Evolutionary conservation across 768 basidiomycete genomes (phyloP).

Genomic region (Pleurotus pulmonarius): DNA sequence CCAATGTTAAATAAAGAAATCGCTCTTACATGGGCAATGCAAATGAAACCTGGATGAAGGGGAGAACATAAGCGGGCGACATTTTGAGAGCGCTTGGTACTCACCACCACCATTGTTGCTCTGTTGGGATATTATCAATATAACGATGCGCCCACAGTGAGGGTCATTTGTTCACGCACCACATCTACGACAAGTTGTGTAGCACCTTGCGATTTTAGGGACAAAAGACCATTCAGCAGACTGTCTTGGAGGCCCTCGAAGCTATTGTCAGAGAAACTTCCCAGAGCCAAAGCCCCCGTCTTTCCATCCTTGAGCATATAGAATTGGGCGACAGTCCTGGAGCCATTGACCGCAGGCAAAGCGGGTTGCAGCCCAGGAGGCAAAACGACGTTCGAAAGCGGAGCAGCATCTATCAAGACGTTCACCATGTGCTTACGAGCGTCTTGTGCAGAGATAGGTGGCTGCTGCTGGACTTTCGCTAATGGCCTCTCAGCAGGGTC

Average conservation of each 20-base stretch:
- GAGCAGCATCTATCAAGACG: constrained; percentile 43
- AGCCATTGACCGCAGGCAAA: constrained; percentile 34
- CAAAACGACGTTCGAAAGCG: constrained; percentile 41
- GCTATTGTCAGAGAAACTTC: constrained; percentile 49
- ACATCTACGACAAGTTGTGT: constrained; percentile 57
- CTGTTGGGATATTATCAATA: constrained; percentile 16
- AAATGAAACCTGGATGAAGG: constrained; percentile 40
- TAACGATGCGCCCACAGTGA: no score
- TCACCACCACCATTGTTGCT: constrained; percentile 47
- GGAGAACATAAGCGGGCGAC: not conserved
- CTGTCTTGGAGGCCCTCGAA: constrained; percentile 37
- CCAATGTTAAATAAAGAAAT: not conserved
- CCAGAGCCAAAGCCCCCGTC: constrained; percentile 55
- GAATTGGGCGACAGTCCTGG: constrained; percentile 51
- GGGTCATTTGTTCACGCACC: constrained; percentile 24
- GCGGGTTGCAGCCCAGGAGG: constrained; percentile 35
- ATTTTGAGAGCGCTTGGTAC: not conserved
- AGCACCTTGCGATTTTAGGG: constrained; percentile 44
- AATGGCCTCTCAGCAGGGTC: constrained; percentile 19
- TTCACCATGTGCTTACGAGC: constrained; percentile 38
- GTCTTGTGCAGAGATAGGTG: constrained; percentile 24
- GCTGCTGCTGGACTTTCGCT: constrained; percentile 37
- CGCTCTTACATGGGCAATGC: constrained; percentile 50
- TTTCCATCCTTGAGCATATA: constrained; percentile 47
- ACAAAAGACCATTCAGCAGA: constrained; percentile 42